phyloP scores from a whole-genome alignment of 208 protist species.

The Leishmania major region DNA sequence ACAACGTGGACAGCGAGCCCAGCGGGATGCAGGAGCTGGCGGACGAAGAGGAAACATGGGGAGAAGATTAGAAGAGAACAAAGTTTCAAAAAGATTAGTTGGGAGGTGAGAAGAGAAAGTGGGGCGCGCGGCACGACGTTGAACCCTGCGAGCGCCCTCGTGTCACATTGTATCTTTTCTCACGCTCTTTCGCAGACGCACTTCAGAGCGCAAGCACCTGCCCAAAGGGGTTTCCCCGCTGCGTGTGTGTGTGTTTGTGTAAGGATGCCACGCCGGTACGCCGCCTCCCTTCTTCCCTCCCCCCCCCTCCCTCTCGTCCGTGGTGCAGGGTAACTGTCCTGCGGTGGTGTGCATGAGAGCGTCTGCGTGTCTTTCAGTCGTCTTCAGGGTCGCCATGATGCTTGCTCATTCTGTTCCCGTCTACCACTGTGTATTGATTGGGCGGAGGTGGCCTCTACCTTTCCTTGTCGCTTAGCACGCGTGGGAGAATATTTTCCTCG shows the following conservation, averaged over 20 bases:
- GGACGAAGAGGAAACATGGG: constrained; percentile 8
- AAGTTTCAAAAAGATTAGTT: not conserved
- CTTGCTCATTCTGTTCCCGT: not conserved
- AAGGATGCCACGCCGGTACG: too few species aligned
- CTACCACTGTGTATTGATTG: not conserved
- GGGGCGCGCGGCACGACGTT: not conserved
- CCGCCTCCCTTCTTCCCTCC: too few species aligned
- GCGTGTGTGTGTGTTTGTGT: not conserved
- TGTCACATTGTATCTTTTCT: not conserved
- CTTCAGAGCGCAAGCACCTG: not conserved
- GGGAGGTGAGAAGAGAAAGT: not conserved
- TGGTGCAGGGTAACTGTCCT: too few species aligned
- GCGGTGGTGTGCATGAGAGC: too few species aligned
- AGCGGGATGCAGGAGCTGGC: constrained; percentile 11
- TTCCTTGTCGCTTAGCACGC: not conserved
- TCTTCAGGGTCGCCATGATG: not conserved
- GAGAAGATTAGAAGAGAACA: constrained; percentile 2
- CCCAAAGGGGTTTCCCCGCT: not conserved
- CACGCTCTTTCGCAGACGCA: not conserved
- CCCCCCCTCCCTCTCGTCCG: too few species aligned
- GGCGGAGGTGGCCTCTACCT: not conserved
- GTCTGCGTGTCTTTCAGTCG: not conserved
- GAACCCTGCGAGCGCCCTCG: not conserved
- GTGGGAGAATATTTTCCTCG: not conserved
- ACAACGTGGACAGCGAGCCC: not conserved